Percentiles rank a stretch among this genome's conserved stretches.
These are phyloP conservation scores for Citrus australasica DNA, from an alignment of 345 rosid species.

Conservation along the genomic window DNA sequence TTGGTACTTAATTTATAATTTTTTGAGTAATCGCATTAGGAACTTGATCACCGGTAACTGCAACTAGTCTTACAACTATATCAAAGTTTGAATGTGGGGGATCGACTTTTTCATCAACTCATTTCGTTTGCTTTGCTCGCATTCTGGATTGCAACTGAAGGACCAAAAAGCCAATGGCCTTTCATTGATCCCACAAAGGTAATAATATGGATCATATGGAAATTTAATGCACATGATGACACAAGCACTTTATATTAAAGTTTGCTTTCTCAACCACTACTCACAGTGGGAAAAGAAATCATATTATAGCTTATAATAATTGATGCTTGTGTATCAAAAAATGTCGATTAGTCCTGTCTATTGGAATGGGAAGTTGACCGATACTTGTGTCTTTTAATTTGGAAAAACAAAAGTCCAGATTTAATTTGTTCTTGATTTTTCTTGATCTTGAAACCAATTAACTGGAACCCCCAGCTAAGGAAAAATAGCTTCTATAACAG, in stretches of 20 bases:
- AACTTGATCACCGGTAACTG: no score
- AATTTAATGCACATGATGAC: background rate
- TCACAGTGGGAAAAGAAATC: slow-evolving; percentile 1
- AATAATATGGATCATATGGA: background rate
- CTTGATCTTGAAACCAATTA: background rate
- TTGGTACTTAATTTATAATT: no score
- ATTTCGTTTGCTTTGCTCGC: background rate
- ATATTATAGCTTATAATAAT: slow-evolving; percentile 8
- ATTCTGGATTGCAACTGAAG: background rate
- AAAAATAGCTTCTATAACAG: background rate
- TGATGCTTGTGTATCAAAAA: slow-evolving; percentile 8
- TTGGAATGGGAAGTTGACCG: slow-evolving; percentile 13
- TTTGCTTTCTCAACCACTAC: slow-evolving; percentile 12
- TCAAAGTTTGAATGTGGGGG: background rate
- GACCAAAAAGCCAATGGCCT: background rate
- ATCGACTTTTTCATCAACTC: background rate
- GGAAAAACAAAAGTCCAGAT: background rate
- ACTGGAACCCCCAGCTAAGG: no score
- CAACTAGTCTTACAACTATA: no score
- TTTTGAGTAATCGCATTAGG: no score
- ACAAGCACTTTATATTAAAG: background rate
- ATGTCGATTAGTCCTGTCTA: background rate
- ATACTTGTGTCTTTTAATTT: background rate
- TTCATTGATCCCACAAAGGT: background rate
- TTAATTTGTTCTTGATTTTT: background rate